Base-by-base conservation (phyloP, 1,284 basidiomycete genomes). In the Trichosporon faecale region DNA sequence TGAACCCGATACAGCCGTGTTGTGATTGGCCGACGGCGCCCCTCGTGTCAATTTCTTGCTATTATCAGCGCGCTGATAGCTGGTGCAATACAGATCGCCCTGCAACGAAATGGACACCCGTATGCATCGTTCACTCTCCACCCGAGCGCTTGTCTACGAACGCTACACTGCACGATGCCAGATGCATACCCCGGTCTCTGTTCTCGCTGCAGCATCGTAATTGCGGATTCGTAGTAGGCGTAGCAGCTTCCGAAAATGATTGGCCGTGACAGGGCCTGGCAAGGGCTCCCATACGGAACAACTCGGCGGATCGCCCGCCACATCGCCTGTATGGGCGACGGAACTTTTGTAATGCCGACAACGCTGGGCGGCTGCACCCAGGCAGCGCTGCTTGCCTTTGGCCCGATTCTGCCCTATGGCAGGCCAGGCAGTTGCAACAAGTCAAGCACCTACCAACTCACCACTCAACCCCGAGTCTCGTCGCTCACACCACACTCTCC, bases 401-500 rank as follows among this genome's bases (percentile, higher is more conserved):
- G 57, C 18, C 57, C 57, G 57, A 31, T 61, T 61, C 57, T 61
- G 57, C 57, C 57, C 57, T 61, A 61, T 61, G 57, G 57, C 57
- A 61, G 57, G 57, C 57, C 27, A 27, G 57, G 21, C 52, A 21
- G n/a, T 33, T 23, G 23, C 65, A 40, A 44, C 63, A 31, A 21
- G 44, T 33, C 49, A 64, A 27, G 63, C 35, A 27, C 35, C 61
- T n/a, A 64, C 57, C 60, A 55, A 23, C 66, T 64, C 70, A 72
- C 40, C 44, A 61, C 52, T 44, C 49, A 21, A 31, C 27, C 57
- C 27, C 57, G 27, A 61, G 27, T 27, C 65, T 31, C 49, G 33
- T 31, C 35, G 21, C 27, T 44, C 55, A 49, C 65, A 33, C 37
- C 71, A 66, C 69, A 29, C 68, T 74, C 68, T 64, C 49, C 66